Percentiles rank a stretch among this genome's conserved stretches.
These are phyloP conservation scores for Lavandula angustifolia DNA, from an alignment of 257 asterid genomes.

Conservation along the genomic window DNA sequence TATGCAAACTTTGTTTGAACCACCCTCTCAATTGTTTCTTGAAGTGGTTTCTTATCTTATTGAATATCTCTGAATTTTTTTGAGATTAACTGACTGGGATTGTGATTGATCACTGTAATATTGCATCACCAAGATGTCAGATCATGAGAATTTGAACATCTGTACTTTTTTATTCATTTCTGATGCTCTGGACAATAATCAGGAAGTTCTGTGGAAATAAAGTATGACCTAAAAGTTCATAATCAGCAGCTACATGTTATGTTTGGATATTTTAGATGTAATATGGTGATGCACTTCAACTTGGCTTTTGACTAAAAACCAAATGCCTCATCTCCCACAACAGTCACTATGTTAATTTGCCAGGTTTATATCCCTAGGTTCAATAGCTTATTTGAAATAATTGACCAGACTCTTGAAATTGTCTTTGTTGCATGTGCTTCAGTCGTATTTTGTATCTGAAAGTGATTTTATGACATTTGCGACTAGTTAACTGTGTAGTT, in stretches of 20 bases:
- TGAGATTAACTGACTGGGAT: neutral
- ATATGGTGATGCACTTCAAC: neutral
- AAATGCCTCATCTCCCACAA: neutral
- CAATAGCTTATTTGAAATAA: neutral
- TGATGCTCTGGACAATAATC: conserved; percentile 7
- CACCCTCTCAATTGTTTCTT: conserved; percentile 9
- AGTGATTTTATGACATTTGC: conserved; percentile 14
- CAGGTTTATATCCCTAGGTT: neutral
- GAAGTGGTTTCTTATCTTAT: conserved; percentile 8
- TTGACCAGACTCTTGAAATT: conserved; percentile 16
- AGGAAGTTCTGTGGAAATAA: neutral
- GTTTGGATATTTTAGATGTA: neutral
- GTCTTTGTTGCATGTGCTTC: conserved; percentile 7
- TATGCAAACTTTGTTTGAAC: conserved; percentile 10
- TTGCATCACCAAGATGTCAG: conserved; percentile 2
- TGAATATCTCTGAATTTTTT: conserved; percentile 6
- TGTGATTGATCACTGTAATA: neutral
- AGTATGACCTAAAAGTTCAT: neutral
- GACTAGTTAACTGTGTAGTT: conserved; percentile 5
- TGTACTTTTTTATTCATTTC: neutral
- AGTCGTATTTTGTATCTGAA: conserved; percentile 11
- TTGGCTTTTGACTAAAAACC: neutral
- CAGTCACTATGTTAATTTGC: conserved; percentile 14
- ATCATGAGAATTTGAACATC: conserved; percentile 1
- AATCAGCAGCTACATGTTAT: neutral